Evolutionary conservation across 2,329 filamentous ascomycete genomes (phyloP), one percentile per base, ranked within the genome.

Genomic region (Dothistroma septosporum): DNA sequence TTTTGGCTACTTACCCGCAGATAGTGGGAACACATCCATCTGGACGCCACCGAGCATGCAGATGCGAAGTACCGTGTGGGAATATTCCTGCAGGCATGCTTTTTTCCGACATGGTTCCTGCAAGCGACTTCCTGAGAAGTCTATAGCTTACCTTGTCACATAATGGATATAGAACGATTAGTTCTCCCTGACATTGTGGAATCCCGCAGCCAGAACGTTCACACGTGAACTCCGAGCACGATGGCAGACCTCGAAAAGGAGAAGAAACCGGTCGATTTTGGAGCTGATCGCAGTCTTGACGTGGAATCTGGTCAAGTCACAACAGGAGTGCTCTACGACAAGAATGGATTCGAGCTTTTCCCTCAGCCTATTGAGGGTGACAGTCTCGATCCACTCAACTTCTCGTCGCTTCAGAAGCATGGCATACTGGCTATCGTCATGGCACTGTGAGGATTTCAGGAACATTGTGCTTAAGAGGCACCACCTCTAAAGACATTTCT

Each of bases 361-460:
- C 63, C 63, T 21, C 37, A 57, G 10, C 63, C 63, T 3, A 58
- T 65, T 9, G 55, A 58, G 24, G 56, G 52, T 16, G 63, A 65
- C 53, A 53, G 5, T 8, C 56, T 65, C n/a, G 63, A 65, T 47
- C 63, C 63, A 16, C 48, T 65, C 22, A 65, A 65, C 24, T 65
- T 61, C 61, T 52, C 63, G 28, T 58, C 49, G 4, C 53, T 65
- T 19, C 63, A 61, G 24, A 65, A 65, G 31, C 58, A 65, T 59
- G 57, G 44, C 2, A 65, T 65, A 7, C 37, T 63, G 12, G 41
- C 35, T 16, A 61, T 63, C 16, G 61, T 63, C 41, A 64, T 64
- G 62, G 56, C 62, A 41, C 53, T 64, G 62, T 64, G 28, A 47
- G 59, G 49, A n/a, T 16, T n/a, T 16, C 16, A 21, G 14, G 31